Percentiles rank a stretch among this genome's conserved stretches.
These are phyloP conservation scores for Gastrodia elata DNA, from an alignment of 106 monocot genomes.

Conservation along the genomic window DNA sequence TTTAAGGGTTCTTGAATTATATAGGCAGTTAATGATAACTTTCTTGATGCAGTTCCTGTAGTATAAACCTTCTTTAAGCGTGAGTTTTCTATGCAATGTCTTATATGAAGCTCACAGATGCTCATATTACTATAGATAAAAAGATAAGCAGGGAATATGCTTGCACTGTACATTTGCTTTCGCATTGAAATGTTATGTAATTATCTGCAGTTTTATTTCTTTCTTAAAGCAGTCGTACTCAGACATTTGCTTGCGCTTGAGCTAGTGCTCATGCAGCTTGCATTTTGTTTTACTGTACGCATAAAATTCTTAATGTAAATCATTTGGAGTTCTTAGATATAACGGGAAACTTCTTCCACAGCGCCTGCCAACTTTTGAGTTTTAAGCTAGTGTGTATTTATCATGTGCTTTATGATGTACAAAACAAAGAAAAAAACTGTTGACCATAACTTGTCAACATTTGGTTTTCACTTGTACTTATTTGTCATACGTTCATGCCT, in stretches of 20 bases:
- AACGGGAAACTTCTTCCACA: neutral
- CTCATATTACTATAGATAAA: neutral
- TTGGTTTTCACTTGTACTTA: neutral
- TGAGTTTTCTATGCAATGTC: neutral
- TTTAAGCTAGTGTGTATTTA: neutral
- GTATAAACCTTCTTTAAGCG: neutral
- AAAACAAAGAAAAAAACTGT: neutral
- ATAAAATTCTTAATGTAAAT: neutral
- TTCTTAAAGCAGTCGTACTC: neutral
- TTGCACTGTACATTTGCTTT: neutral
- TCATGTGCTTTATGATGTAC: neutral
- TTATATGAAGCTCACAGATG: neutral
- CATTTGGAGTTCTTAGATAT: too few species aligned
- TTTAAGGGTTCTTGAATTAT: constrained; percentile 1
- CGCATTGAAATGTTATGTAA: neutral
- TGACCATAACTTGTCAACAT: neutral
- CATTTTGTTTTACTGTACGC: neutral
- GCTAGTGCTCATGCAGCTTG: neutral
- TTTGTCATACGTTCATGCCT: neutral
- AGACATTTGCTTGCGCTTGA: neutral
- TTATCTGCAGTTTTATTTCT: neutral
- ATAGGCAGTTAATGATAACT: neutral
- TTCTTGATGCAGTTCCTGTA: neutral
- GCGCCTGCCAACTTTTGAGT: neutral
- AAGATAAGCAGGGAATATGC: neutral